phyloP scores from a whole-genome alignment of 1,139 yeast genomes.

The Hansenula lynferdii region DNA sequence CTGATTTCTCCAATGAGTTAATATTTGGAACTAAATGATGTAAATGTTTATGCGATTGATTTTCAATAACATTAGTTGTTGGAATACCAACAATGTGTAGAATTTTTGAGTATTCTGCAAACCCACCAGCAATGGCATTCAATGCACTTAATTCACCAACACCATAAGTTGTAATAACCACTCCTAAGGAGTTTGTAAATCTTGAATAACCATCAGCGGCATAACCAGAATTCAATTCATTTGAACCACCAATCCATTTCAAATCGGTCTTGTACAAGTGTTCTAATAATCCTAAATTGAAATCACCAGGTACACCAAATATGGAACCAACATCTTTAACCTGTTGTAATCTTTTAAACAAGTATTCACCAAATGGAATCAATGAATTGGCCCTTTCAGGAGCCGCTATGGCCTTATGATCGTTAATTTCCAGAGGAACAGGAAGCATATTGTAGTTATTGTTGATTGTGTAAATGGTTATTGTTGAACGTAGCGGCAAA shows the following conservation, averaged over 20 bases:
- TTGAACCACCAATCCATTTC: constrained; percentile 46
- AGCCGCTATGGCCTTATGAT: neutral
- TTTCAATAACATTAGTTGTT: constrained; percentile 30
- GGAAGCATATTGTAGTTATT: constrained; percentile 1
- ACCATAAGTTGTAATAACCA: constrained; percentile 62
- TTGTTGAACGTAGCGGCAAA: neutral
- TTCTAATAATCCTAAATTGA: constrained; percentile 51
- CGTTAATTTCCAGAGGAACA: constrained; percentile 1
- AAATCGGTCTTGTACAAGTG: constrained; percentile 44
- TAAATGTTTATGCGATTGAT: constrained; percentile 22
- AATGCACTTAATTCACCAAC: constrained; percentile 71
- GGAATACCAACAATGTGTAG: constrained; percentile 68
- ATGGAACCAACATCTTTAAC: constrained; percentile 30
- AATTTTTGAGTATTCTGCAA: constrained; percentile 59
- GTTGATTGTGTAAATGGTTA: neutral
- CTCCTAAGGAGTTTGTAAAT: constrained; percentile 52
- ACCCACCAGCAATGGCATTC: constrained; percentile 64
- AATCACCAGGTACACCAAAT: constrained; percentile 54
- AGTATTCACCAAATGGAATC: constrained; percentile 43
- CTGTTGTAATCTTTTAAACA: constrained; percentile 43
- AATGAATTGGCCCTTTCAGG: neutral
- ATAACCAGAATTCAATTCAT: constrained; percentile 54
- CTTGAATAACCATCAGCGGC: constrained; percentile 68
- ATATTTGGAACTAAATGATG: constrained; percentile 62
- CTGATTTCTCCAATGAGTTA: constrained; percentile 36